phyloP scores from a whole-genome alignment of 1,284 basidiomycete species.

The Moniliella sp. region DNA sequence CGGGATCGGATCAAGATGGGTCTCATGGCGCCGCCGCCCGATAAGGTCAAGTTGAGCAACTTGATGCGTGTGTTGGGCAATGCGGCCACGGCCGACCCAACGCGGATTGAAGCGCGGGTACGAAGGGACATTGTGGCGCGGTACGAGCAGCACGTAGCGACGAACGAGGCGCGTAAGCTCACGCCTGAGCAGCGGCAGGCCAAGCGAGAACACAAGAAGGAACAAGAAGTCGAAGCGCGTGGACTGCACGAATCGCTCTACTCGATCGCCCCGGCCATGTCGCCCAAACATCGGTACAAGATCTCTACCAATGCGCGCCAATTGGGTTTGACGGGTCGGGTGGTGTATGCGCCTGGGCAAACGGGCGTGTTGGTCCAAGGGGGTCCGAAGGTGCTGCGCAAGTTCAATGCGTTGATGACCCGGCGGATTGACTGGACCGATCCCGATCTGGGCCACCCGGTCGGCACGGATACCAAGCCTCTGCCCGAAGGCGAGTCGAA shows the following conservation, averaged over 20 bases:
- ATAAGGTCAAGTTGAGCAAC: slow-evolving; percentile 86
- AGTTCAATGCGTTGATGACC: slow-evolving; percentile 70
- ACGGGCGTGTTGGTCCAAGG: slow-evolving; percentile 84
- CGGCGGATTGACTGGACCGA: slow-evolving; percentile 84
- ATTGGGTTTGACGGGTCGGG: slow-evolving; percentile 61
- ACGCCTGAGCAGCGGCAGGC: slow-evolving; percentile 69
- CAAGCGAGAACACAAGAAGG: slow-evolving; percentile 45
- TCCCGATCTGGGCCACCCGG: too few relatives aligned
- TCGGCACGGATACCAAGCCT: too few relatives aligned
- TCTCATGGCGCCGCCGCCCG: slow-evolving; percentile 73
- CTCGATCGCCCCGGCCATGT: slow-evolving; percentile 70
- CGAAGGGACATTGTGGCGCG: slow-evolving; percentile 74
- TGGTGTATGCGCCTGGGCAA: slow-evolving; percentile 70
- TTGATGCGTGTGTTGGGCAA: slow-evolving; percentile 93
- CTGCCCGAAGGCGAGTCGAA: too few relatives aligned
- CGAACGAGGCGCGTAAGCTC: slow-evolving; percentile 72
- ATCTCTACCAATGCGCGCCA: slow-evolving; percentile 87
- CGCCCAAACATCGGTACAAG: slow-evolving; percentile 84
- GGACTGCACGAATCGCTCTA: slow-evolving; percentile 69
- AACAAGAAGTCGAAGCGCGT: slow-evolving; percentile 51
- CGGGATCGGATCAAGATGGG: slow-evolving; percentile 89
- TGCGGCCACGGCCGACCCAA: slow-evolving; percentile 87
- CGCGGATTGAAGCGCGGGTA: slow-evolving; percentile 83
- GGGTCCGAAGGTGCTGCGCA: slow-evolving; percentile 58
- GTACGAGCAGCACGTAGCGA: slow-evolving; percentile 65